These are phyloP conservation scores for Radiomyces spectabilis DNA, from an alignment of 192 early-diverging fungal genomes.

Conservation along the genomic window DNA sequence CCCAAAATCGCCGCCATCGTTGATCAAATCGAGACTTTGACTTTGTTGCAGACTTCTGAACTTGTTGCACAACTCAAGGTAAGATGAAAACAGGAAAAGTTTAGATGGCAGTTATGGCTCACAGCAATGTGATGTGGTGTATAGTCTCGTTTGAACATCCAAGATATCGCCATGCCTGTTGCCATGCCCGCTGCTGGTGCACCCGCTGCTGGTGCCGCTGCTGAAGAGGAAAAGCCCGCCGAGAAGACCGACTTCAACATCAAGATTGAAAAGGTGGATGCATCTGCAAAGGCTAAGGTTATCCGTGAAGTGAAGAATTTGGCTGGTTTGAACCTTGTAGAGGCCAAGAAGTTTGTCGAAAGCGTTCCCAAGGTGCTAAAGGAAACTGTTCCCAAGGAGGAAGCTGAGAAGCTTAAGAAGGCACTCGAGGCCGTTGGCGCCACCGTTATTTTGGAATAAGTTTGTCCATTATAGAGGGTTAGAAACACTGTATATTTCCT, in stretches of 20 bases:
- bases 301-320: slow-evolving; percentile 97
- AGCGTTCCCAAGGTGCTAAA: slow-evolving; percentile 93
- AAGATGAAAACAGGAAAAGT: too few relatives aligned
- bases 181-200: slow-evolving; percentile 56
- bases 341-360: slow-evolving; percentile 99
- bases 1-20: slow-evolving; percentile 81
- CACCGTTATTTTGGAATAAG: slow-evolving; percentile 88
- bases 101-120: neutral
- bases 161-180: slow-evolving; percentile 82
- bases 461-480: too few relatives aligned
- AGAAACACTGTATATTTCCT: too few relatives aligned
- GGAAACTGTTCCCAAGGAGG: slow-evolving; percentile 84
- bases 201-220: slow-evolving; percentile 52
- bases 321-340: slow-evolving; percentile 92
- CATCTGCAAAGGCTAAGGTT: slow-evolving; percentile 92
- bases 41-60: slow-evolving; percentile 86
- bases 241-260: slow-evolving; percentile 95
- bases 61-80: slow-evolving; percentile 89
- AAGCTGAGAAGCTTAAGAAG: slow-evolving; percentile 98
- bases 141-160: slow-evolving; percentile 84
- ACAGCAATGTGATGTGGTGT: neutral
- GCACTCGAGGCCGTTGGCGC: slow-evolving; percentile 88
- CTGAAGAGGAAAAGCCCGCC: slow-evolving; percentile 78
- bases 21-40: slow-evolving; percentile 85
- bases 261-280: slow-evolving; percentile 93